Base-by-base conservation (phyloP, 768 basidiomycete genomes). In the Dendrothele bispora region DNA sequence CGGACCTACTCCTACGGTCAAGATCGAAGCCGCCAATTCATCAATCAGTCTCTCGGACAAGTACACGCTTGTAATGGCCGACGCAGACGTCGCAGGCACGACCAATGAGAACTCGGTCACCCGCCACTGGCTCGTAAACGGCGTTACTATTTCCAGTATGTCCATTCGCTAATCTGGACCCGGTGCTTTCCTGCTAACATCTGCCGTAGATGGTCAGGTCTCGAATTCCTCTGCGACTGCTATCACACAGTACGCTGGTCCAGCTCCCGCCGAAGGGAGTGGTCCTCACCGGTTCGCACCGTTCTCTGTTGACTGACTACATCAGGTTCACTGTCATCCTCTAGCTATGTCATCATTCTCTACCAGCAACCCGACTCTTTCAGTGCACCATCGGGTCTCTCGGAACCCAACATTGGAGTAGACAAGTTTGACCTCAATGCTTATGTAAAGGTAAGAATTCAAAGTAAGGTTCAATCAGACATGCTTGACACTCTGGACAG, bases 71-170 rank as follows among this genome's bases (percentile, higher is more conserved):
- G 71, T 79, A 43, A 87, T 93, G 87, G 76, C 82, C 25, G 90
- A 93, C 56, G 86, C 87, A 11, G 82, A 81, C 49, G 60, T 77
- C 20, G 83, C 84, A 29, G 88, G 88, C 30, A 67, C 77, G 39
- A n/a, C n/a, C n/a, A 67, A 80, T 45, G 63, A 73, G 29, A 65
- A 69, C 7, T 83, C 80, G 17, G 81, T 83, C 54, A 88, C 81
- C 41, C 78, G 86, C 45, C 91, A 91, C 69, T 92, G 88, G 89
- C 79, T 92, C 39, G 79, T 83, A 51, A 89, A 91, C 62, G 71
- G 75, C 20, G 87, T 79, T 15, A 72, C 70, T 3, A 49, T 86
- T 32, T 55, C 61, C 20, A 67, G 82, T 80, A 25, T 14, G 67
- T 59, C 15, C 29, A 25, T 28, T 35, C 27, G 20, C 49, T 34